phyloP scores from a whole-genome alignment of 371 early-diverging fungal species.

The Gilbertella persicaria region DNA sequence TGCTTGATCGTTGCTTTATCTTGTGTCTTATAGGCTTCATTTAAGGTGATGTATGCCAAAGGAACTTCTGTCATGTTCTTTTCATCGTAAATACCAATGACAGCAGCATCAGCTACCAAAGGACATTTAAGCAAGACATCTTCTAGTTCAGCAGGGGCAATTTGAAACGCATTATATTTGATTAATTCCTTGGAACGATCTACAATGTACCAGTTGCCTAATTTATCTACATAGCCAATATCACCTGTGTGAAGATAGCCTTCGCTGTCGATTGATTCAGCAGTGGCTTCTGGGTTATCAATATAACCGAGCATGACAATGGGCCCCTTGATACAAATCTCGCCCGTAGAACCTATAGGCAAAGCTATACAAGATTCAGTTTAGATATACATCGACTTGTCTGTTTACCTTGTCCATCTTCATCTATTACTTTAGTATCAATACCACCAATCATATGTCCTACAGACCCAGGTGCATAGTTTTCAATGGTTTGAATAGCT shows the following conservation, averaged over 20 bases:
- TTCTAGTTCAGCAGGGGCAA: constrained; percentile 22
- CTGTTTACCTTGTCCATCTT: constrained; percentile 9
- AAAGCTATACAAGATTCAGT: constrained; percentile 25
- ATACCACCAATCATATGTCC: constrained; percentile 59
- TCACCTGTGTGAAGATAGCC: constrained; percentile 85
- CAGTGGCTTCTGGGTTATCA: constrained; percentile 63
- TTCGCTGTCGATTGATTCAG: constrained; percentile 52
- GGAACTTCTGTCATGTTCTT: constrained; percentile 71
- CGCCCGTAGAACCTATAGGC: constrained; percentile 53
- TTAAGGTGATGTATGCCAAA: constrained; percentile 66
- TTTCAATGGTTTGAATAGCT: constrained; percentile 56
- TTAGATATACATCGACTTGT: not conserved
- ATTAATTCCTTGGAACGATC: constrained; percentile 66
- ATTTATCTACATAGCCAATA: constrained; percentile 55
- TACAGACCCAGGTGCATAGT: constrained; percentile 55
- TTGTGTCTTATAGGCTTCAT: not conserved
- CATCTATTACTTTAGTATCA: constrained; percentile 9
- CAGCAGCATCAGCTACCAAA: constrained; percentile 69
- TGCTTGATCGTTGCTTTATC: not conserved
- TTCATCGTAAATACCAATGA: constrained; percentile 56
- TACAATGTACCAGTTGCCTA: constrained; percentile 59
- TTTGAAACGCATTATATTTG: constrained; percentile 66
- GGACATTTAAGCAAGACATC: constrained; percentile 61
- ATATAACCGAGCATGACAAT: constrained; percentile 73
- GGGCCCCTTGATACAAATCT: constrained; percentile 75